Base-by-base conservation (phyloP, 352 stramenopile genomes). In the Globisporangium lucens region DNA sequence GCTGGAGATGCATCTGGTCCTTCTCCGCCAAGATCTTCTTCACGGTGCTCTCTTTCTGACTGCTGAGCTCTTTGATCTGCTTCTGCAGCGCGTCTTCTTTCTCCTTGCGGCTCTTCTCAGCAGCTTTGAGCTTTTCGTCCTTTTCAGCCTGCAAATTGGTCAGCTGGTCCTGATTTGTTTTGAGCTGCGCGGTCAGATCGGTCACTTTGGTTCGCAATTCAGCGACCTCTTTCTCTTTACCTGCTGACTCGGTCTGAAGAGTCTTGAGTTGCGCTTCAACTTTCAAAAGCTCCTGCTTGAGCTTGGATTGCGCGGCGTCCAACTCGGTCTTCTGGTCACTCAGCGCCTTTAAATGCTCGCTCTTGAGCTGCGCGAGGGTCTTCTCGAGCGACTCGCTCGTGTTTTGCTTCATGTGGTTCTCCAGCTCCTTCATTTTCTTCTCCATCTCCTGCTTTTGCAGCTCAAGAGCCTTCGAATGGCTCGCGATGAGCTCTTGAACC, bases 41-140 rank as follows among this genome's bases (percentile, higher is more conserved):
- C 56, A 87, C 61, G 2, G 46, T 63, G 22, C 51, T 73, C 27
- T 83, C 80, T 13, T 70, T 61, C 55, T 84, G 68, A 6, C 35
- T 33, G 9, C 71, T 59, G 0, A 85, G 59, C 4, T 75, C 76
- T 49, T 78, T 67, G 22, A 88, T 35, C 59, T 80, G 72, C 35
- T 76, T 84, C 22, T 75, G 61, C 10, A 80, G 63, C 27, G 68
- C 53, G 30, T 82, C 72, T 36, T 89, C 77, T 30, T 75, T 75
- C 13, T 89, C 76, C 38, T 84, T 80, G 52, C 82, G 75, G 0
- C 56, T 60, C n/a, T 81, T 77, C 10, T 75, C 68, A 0, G 65
- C 61, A 1, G 69, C 29, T n/a, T 68, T 79, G 22, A 74, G 63
- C 24, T 77, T 68, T 20, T 61, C 59, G 1, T 84, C 76, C 35